Conservation (phyloP, 768 basidiomycete species). For the Flagelloscypha sp. region DNA sequence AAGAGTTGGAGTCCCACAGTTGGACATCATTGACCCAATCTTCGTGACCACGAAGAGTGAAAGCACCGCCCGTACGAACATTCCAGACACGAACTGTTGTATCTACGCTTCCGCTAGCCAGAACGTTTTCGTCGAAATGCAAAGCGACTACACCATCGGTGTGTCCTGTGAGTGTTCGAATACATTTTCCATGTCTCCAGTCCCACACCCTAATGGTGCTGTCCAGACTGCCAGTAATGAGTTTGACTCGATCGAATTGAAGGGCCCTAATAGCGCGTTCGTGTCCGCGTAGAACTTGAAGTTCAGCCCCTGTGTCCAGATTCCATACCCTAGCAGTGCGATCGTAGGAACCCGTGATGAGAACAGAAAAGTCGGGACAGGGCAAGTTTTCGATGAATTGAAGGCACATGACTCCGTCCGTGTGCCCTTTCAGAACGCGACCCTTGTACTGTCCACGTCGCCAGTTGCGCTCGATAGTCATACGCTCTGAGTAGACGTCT, state of each 20-base stretch:
- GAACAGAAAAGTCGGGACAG: conserved; percentile 82
- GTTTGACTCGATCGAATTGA: conserved; percentile 92
- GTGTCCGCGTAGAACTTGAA: conserved; percentile 83
- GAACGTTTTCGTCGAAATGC: conserved; percentile 83
- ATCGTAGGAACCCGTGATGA: conserved; percentile 98
- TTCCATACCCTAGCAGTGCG: conserved; percentile 95
- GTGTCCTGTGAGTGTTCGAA: conserved; percentile 84
- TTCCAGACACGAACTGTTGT: conserved; percentile 96
- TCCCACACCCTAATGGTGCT: conserved; percentile 93
- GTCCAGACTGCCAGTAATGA: conserved; percentile 97
- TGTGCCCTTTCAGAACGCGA: conserved; percentile 84
- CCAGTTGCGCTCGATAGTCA: conserved; percentile 96
- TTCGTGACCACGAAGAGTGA: conserved; percentile 83
- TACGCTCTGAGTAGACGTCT: conserved; percentile 94
- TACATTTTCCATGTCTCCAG: conserved; percentile 84
- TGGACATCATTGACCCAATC: conserved; percentile 97
- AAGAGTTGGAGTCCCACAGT: conserved; percentile 70
- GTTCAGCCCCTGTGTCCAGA: conserved; percentile 79
- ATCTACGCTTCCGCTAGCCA: conserved; percentile 91
- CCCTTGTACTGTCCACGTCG: conserved; percentile 83
- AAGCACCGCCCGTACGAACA: conserved; percentile 82
- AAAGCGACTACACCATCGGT: conserved; percentile 87
- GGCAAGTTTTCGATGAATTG: conserved; percentile 84
- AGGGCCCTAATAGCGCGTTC: conserved; percentile 85
- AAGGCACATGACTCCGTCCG: conserved; percentile 94